These are phyloP conservation scores for Zygoascus biomembranicola DNA, from an alignment of 805 yeast species.

Conservation along the genomic window DNA sequence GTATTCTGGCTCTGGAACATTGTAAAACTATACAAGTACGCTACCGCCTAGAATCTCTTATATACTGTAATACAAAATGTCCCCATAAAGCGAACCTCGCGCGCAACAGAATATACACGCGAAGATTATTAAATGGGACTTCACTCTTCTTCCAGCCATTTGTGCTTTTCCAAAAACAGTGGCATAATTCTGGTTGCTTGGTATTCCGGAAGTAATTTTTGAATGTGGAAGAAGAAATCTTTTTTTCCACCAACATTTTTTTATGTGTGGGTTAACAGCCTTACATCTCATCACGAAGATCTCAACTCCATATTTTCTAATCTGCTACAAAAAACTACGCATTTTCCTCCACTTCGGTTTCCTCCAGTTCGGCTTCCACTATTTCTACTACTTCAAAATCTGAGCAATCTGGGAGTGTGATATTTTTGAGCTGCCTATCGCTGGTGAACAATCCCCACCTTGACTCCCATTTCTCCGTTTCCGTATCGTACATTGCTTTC, in stretches of 20 bases:
- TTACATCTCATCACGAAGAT: neutral
- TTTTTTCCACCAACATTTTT: neutral
- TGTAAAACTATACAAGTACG: slow-evolving; percentile 36
- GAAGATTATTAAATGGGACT: slow-evolving; percentile 14
- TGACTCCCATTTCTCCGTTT: slow-evolving; percentile 50
- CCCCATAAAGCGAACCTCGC: slow-evolving; percentile 26
- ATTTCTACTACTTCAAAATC: neutral
- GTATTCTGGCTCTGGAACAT: slow-evolving; percentile 80
- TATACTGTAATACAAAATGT: slow-evolving; percentile 13
- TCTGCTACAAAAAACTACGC: neutral
- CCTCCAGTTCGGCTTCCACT: neutral
- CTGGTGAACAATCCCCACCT: slow-evolving; percentile 60
- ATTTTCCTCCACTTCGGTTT: neutral
- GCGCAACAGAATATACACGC: neutral
- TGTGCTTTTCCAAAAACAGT: slow-evolving; percentile 14
- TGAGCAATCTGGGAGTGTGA: slow-evolving; percentile 35
- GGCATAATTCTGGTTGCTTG: slow-evolving; percentile 14
- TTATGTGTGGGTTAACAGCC: neutral
- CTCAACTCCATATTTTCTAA: neutral
- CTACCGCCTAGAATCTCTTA: neutral
- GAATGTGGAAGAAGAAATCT: slow-evolving; percentile 3
- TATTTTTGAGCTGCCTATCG: slow-evolving; percentile 37
- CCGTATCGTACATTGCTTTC: slow-evolving; percentile 47
- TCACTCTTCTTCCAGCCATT: slow-evolving; percentile 27
- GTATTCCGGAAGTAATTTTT: slow-evolving; percentile 18